Conservation (phyloP, 345 rosid species). For the Lagerstroemia speciosa region DNA sequence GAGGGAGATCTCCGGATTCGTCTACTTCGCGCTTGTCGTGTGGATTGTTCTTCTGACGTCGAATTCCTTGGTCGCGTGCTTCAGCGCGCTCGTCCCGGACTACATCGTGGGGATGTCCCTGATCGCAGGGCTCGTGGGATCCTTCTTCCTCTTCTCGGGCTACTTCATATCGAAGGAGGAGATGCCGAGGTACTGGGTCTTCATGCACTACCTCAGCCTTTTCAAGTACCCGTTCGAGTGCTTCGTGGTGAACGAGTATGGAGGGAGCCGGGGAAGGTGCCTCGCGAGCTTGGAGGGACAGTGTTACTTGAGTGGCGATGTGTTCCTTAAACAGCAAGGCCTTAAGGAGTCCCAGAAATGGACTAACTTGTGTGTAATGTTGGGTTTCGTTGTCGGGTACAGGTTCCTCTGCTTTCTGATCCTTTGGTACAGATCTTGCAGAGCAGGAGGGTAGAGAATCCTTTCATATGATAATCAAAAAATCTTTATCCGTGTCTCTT, state of each 20-base stretch:
- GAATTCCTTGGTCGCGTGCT: conserved; percentile 83
- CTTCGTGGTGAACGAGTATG: conserved; percentile 60
- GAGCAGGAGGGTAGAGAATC: conserved; percentile 21
- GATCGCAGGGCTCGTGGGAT: conserved; percentile 76
- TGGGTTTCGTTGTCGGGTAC: conserved; percentile 59
- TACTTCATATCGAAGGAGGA: conserved; percentile 60
- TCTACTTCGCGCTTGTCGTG: conserved; percentile 60
- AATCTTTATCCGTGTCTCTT: too few relatives aligned
- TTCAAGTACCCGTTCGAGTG: conserved; percentile 85
- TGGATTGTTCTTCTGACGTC: conserved; percentile 75
- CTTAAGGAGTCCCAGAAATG: conserved; percentile 55
- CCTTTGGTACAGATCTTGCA: conserved; percentile 31
- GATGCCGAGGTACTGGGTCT: conserved; percentile 72
- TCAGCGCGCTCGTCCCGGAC: conserved; percentile 90
- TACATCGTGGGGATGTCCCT: conserved; percentile 90
- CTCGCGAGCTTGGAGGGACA: conserved; percentile 19
- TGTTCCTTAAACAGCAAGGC: conserved; percentile 53
- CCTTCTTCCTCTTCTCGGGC: conserved; percentile 85
- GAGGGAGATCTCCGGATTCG: conserved; percentile 41
- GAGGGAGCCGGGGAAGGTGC: conserved; percentile 43
- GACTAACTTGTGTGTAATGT: conserved; percentile 68
- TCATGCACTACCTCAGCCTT: conserved; percentile 75
- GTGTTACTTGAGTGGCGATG: conserved; percentile 34
- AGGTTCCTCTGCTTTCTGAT: conserved; percentile 62
- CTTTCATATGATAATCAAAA: background rate